Conservation (phyloP, 2,329 filamentous ascomycete species). For the Xylariaceae sp. region DNA sequence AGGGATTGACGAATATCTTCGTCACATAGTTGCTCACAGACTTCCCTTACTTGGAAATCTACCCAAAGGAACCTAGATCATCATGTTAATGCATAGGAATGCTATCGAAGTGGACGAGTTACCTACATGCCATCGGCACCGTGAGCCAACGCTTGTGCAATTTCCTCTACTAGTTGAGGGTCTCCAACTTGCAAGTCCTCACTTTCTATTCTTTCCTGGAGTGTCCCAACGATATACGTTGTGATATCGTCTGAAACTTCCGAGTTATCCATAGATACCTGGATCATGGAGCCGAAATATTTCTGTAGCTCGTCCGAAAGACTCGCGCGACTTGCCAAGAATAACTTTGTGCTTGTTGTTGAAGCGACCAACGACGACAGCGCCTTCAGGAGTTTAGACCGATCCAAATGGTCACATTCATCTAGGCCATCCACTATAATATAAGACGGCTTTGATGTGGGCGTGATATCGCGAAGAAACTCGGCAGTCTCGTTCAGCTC, state of each 20-base stretch:
- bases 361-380: not conserved
- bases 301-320: not conserved
- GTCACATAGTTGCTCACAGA: no score
- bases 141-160: slow-evolving; percentile 35
- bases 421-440: slow-evolving; percentile 22
- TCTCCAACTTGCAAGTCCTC: slow-evolving; percentile 8
- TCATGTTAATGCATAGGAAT: no score
- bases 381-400: not conserved
- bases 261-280: not conserved
- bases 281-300: not conserved
- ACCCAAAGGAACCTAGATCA: no score
- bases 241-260: not conserved
- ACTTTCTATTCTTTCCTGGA: not conserved
- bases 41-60: no score
- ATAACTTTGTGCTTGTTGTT: not conserved
- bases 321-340: not conserved
- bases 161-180: slow-evolving; percentile 28
- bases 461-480: not conserved
- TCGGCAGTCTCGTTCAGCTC: not conserved
- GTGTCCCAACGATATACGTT: slow-evolving; percentile 1
- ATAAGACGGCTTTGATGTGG: not conserved
- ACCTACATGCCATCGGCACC: slow-evolving; percentile 44
- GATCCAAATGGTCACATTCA: slow-evolving; percentile 2
- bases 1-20: no score
- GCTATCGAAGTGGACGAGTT: no score